Conservation (phyloP, 768 basidiomycete genomes). For the Lactarius sp. region DNA sequence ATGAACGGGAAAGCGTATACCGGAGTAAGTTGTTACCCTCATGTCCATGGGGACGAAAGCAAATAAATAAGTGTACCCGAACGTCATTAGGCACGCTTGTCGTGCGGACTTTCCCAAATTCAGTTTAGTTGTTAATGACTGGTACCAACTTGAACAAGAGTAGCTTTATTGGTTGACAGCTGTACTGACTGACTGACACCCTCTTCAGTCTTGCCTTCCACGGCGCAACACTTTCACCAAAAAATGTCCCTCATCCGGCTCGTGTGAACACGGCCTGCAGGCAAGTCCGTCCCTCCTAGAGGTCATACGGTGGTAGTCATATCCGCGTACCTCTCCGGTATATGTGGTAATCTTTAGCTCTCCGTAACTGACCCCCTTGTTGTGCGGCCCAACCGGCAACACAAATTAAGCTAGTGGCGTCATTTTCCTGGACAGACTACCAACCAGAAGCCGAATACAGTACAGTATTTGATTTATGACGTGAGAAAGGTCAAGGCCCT, state of each 20-base stretch:
- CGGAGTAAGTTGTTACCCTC: neutral
- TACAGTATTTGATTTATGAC: neutral
- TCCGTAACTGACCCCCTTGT: neutral
- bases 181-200: no score
- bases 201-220: no score
- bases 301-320: no score
- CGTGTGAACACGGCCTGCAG: neutral
- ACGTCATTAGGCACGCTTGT: neutral
- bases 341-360: neutral
- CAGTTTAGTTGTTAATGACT: neutral
- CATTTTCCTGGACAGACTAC: neutral
- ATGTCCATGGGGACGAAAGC: neutral
- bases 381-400: neutral
- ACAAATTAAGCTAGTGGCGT: neutral
- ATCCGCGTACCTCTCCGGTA: neutral
- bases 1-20: neutral
- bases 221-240: no score
- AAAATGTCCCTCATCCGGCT: neutral
- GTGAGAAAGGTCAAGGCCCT: neutral
- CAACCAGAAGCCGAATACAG: neutral
- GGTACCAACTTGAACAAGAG: no score
- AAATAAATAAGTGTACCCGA: neutral
- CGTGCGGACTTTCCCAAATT: constrained; percentile 9
- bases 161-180: no score
- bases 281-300: no score